Evolutionary conservation across 345 rosid species (phyloP), one percentile per base, ranked within the genome.

Genomic region (Microcos paniculata): DNA sequence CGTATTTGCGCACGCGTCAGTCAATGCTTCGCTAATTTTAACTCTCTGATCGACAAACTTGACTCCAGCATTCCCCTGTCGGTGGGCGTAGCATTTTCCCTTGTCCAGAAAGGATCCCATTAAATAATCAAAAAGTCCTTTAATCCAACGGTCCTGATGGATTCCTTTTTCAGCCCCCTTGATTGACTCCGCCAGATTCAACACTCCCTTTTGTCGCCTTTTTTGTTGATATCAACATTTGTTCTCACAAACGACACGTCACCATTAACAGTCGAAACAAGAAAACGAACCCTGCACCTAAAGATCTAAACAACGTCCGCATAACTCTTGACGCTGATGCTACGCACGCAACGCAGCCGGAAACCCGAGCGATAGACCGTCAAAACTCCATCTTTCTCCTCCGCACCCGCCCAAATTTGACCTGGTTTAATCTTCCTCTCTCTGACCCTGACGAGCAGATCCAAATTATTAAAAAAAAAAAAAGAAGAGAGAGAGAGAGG

Each of bases 401-500:
- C 33, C 38, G 24, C 69, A 26, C 76, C 72, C 81, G 78, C 77
- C 55, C 76, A 73, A 55, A 65, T 51, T 68, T 68, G 78, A 69
- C 38, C 28, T 53, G 42, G 13, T 53, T 69, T 28, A 19, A 10
- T 4, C 1, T 68, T n/a, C 21, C 31, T 14, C 30, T 48, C 73
- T 38, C 21, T 28, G 71, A 23, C 74, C 72, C 63, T 30, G 30
- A 59, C 70, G 53, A 33, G 62, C 71, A 65, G 58, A 66, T 75
- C 79, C 53, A 56, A 52, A 35, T 33, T 18, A 3, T 35, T 35
- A 3, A 35, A 35, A 3, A 35, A 35, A 35, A 7, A 1, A 35
- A 35, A 33, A 19, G 23, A 7, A 1, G 6, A 35, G 21, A 19
- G 23, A 43, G 18, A 18, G 0, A 3, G 0, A 24, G 45, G 15